These are phyloP conservation scores for Sarcodon aspratus DNA, from an alignment of 768 basidiomycete genomes.

Conservation along the genomic window DNA sequence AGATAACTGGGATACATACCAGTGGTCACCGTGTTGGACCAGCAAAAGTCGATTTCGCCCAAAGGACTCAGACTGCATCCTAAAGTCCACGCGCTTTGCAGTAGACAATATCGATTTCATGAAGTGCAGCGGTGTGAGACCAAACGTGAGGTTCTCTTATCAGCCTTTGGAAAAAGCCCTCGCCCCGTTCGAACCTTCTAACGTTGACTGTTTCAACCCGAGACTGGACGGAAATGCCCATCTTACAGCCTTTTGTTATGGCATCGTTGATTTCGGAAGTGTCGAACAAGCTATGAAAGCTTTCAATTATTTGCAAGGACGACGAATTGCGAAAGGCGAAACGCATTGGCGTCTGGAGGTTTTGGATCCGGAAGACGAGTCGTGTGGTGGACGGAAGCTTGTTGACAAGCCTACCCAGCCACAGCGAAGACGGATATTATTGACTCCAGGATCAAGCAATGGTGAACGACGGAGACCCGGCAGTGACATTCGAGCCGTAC, in stretches of 20 bases:
- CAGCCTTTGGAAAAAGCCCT: not conserved
- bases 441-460: no score
- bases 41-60: not conserved
- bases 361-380: not conserved
- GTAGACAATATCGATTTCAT: not conserved
- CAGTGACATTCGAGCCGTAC: no score
- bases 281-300: not conserved
- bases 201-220: not conserved
- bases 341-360: not conserved
- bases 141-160: not conserved
- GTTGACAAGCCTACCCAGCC: no score
- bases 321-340: not conserved
- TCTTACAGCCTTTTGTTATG: not conserved
- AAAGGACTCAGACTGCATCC: not conserved
- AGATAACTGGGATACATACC: not conserved
- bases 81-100: not conserved
- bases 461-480: no score
- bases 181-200: not conserved
- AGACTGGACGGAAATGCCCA: not conserved
- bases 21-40: not conserved
- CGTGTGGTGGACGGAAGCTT: not conserved
- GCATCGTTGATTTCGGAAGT: not conserved
- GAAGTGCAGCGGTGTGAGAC: not conserved
- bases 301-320: not conserved
- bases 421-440: no score